Evolutionary conservation across 73 alveolate species (phyloP).

Genomic region (Uronychia setigera): DNA sequence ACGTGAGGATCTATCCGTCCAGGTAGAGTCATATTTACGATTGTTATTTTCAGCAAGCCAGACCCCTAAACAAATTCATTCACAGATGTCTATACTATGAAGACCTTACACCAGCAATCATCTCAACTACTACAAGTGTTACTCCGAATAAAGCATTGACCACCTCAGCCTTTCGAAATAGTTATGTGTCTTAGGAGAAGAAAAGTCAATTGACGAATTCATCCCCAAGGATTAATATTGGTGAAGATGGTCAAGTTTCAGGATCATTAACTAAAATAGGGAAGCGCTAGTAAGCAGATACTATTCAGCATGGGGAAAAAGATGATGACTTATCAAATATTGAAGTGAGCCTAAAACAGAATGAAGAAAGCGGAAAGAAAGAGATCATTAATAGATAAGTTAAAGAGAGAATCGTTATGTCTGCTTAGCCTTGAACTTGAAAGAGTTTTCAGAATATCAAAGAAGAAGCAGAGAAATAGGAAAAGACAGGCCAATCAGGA

Average conservation of each 20-base stretch:
- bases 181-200: neutral
- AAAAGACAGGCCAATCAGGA: neutral
- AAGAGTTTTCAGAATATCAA: neutral
- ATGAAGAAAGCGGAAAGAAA: no score
- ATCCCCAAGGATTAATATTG: neutral
- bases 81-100: constrained; percentile 25
- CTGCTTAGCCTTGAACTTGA: neutral
- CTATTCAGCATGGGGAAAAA: neutral
- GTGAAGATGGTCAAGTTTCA: neutral
- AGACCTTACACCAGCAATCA: constrained; percentile 1
- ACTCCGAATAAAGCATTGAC: neutral
- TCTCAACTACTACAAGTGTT: neutral
- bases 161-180: neutral
- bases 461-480: neutral
- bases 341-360: neutral
- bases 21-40: constrained; percentile 29
- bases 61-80: constrained; percentile 29
- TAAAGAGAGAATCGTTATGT: neutral
- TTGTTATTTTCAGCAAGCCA: constrained; percentile 13
- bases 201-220: neutral
- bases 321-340: neutral
- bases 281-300: neutral
- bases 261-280: neutral
- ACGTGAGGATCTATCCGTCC: constrained; percentile 54
- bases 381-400: neutral